Percentiles rank a stretch among this genome's conserved stretches.
Conservation (phyloP, 257 asterid species). For the Anisodus acutangulus region DNA sequence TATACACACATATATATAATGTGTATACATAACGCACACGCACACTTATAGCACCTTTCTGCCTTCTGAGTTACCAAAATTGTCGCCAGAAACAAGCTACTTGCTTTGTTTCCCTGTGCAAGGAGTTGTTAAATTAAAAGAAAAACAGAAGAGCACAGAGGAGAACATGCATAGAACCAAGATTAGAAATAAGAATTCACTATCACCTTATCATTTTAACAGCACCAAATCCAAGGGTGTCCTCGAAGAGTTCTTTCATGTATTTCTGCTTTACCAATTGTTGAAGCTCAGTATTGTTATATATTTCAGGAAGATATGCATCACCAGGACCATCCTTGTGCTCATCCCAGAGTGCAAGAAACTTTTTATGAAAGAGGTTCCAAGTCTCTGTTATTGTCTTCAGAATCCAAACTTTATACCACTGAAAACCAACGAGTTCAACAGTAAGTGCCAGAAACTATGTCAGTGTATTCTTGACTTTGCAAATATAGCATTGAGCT, state of each 20-base stretch:
- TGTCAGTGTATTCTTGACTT: background rate
- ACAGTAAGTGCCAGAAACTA: background rate
- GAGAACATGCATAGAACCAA: background rate
- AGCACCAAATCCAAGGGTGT: conserved; percentile 90
- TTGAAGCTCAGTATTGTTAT: conserved; percentile 67
- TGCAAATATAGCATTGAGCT: background rate
- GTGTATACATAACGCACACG: background rate
- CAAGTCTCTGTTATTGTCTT: conserved; percentile 83
- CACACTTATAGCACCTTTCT: background rate
- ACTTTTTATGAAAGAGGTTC: conserved; percentile 78
- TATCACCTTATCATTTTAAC: conserved; percentile 94
- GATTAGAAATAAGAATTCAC: background rate
- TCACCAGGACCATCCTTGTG: conserved; percentile 92
- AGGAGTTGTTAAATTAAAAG: background rate
- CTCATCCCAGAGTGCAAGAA: conserved; percentile 86
- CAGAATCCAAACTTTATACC: conserved; percentile 80
- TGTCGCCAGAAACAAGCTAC: background rate
- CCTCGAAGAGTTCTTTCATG: conserved; percentile 80
- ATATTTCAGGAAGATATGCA: conserved; percentile 87
- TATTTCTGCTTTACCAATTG: conserved; percentile 60
- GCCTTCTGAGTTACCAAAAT: background rate
- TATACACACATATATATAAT: background rate
- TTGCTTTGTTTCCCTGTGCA: background rate
- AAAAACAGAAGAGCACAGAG: background rate
- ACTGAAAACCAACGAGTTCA: conserved; percentile 45